A percentile compares a stretch with the other conserved stretches of the same genome.
Conservation (phyloP, 768 basidiomycete genomes). For the Tylopilus vinaceipallidus region DNA sequence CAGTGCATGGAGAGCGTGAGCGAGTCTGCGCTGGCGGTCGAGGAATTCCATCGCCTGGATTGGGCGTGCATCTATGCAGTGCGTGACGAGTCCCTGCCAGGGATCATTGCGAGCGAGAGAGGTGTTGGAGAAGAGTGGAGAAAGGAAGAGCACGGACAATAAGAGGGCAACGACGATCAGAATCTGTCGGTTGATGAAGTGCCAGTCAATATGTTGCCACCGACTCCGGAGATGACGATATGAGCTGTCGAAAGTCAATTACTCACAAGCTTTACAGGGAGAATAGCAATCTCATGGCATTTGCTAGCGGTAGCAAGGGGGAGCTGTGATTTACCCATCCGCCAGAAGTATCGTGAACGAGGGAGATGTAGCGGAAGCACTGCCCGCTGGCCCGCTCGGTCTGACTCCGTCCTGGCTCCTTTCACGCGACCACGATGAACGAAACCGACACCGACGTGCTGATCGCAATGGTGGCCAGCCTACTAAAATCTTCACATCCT, state of each 20-base stretch:
- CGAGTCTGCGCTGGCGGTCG: conserved; percentile 53
- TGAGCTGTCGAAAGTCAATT: neutral
- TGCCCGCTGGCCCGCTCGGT: too few species aligned
- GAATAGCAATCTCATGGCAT: neutral
- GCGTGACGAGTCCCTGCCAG: conserved; percentile 31
- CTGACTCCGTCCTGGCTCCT: neutral
- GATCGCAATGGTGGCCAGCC: conserved; percentile 63
- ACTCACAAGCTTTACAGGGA: conserved; percentile 11
- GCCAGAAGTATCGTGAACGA: neutral
- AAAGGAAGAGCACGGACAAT: conserved; percentile 3
- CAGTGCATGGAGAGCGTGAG: conserved; percentile 44
- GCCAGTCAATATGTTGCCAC: neutral
- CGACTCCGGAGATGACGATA: neutral
- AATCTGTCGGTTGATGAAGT: conserved; percentile 7
- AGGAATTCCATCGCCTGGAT: conserved; percentile 47
- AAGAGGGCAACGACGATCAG: conserved; percentile 6
- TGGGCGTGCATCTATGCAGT: conserved; percentile 50
- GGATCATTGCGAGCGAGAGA: conserved; percentile 1
- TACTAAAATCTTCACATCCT: conserved; percentile 38
- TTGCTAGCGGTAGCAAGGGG: neutral
- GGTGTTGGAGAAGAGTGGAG: neutral
- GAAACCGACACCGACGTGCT: conserved; percentile 62
- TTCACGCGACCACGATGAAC: conserved; percentile 27
- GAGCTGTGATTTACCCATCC: conserved; percentile 11
- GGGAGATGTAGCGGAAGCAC: neutral